Evolutionary conservation across 306 rosid genomes (phyloP), one percentile per base, ranked within the genome.

Genomic region (Quillaja saponaria): DNA sequence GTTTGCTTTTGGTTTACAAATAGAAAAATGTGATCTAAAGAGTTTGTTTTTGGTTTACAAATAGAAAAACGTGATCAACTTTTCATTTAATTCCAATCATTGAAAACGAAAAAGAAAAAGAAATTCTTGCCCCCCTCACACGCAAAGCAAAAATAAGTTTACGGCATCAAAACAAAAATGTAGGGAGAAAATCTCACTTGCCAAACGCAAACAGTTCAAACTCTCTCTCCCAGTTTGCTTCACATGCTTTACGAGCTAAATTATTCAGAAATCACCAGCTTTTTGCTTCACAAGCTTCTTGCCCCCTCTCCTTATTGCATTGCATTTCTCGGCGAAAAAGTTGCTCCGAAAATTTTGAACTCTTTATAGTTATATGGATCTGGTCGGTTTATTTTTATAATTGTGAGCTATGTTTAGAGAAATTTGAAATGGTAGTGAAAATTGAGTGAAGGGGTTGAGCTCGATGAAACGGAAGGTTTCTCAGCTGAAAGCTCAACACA

Each of bases 391-490:
- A 49, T 42, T 59, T 58, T 20, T 55, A 28, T 64, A 76, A 38
- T 20, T 13, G 15, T 61, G 52, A 44, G 44, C 75, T 68, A 63
- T 58, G 60, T 74, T 67, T 65, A 13, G 39, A 28, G 19, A 39
- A 62, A 62, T 71, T 62, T 11, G 79, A 55, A 75, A 84, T 81
- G 86, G 64, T 81, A 84, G 63, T 66, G 71, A 77, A 72, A 55
- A 69, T 69, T 44, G 55, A 68, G 54, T 39, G 64, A 48, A 35
- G 21, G 79, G 70, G 68, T 46, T 53, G 34, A 42, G 56, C 46
- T 71, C 66, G 53, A 92, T 94, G 99, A 94, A 87, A 90, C 82
- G 85, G 64, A 94, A 85, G 68, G 81, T 66, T 58, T 19, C 77
- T 68, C 97, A 72, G 78, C 89, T 76, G 80, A 86, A 80, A 72